Evolutionary conservation across 2,329 filamentous ascomycete genomes (phyloP), one percentile per base, ranked within the genome.

Genomic region (Fusarium drepaniforme): DNA sequence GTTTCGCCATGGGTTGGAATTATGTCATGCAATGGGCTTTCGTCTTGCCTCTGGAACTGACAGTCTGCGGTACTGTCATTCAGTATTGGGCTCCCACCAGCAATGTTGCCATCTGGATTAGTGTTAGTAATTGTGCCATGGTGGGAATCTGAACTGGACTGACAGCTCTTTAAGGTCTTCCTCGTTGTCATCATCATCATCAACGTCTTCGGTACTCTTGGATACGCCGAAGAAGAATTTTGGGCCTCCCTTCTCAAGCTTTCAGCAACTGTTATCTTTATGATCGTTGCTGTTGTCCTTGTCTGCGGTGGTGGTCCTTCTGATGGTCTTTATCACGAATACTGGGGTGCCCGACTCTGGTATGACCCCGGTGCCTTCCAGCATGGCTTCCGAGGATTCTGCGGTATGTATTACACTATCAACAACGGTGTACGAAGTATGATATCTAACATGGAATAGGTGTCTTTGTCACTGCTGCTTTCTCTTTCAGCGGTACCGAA

Each of bases 331-430:
- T 88, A 88, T 73, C 59, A 70, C 68, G 68, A 87, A 13, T 89
- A 89, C 79, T 87, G 83, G 77, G 88, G 89, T 16, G 86, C 86
- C 1, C 84, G 85, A 6, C 85, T 86, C 38, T 88, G 88, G 88
- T 79, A 88, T 64, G 79, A 87, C 28, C 85, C 87, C 0, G 88
- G 87, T 23, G 86, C 88, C 0, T 95, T 95, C 82, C 84, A 92
- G 79, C 90, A 94, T 77, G 93, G 93, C 33, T 94, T 95, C 85
- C 92, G 93, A 73, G 93, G 93, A 1, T 89, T 94, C 72, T 94
- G 92, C 81, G 88, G 88, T 69, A 91, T 92, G 62, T 9, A 2
- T 25, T 1, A 2, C 6, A 1, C 0, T 3, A 1, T 1, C 21
- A 18, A 28, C 0, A 11, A 13, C 1, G 0, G 2, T 3, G 1